Conservation (phyloP, 2,329 filamentous ascomycete species). For the Pseudogymnoascus sp. region DNA sequence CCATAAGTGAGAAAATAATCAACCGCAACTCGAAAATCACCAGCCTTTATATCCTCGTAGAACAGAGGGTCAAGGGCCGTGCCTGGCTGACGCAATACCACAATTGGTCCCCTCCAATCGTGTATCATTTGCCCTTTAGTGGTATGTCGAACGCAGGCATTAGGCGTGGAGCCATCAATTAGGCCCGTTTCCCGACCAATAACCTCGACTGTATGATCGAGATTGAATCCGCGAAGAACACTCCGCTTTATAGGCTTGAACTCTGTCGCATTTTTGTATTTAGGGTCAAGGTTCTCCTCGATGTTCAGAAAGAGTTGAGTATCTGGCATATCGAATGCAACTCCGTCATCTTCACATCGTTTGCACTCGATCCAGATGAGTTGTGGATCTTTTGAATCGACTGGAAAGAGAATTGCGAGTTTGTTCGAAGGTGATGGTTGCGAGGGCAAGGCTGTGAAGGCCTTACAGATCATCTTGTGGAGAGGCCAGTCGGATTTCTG, state of each 20-base stretch:
- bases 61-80: background rate
- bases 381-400: background rate
- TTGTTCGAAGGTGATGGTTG: background rate
- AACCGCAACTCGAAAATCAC: constrained; percentile 8
- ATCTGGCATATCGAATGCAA: background rate
- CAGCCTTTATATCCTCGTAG: constrained; percentile 6
- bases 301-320: background rate
- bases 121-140: background rate
- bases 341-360: background rate
- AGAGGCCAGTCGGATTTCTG: constrained; percentile 9
- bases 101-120: background rate
- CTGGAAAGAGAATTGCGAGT: background rate
- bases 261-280: background rate
- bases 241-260: background rate
- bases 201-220: background rate
- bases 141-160: background rate
- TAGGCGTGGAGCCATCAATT: background rate
- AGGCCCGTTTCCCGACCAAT: background rate
- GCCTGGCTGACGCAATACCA: background rate
- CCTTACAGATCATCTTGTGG: constrained; percentile 9
- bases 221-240: background rate
- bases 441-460: background rate
- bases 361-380: background rate
- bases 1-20: background rate
- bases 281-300: background rate